Conservation (phyloP, 306 rosid genomes). For the Rosa rugosa region DNA sequence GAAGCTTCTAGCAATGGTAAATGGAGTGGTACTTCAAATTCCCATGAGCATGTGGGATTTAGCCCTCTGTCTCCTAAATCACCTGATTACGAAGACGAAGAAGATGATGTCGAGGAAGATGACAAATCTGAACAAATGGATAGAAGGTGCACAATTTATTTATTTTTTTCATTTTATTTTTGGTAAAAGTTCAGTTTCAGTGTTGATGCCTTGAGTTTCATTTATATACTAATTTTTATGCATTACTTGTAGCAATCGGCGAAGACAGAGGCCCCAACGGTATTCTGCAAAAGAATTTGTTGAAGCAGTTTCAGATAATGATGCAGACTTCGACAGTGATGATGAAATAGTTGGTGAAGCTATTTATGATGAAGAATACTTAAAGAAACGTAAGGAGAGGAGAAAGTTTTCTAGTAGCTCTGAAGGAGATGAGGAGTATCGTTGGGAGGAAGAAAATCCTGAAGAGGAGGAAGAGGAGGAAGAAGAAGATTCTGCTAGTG, state of each 20-base stretch:
- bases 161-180: background rate
- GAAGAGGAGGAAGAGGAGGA: constrained; percentile 91
- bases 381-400: constrained; percentile 80
- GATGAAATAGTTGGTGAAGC: constrained; percentile 99
- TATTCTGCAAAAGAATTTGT: constrained; percentile 84
- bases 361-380: constrained; percentile 90
- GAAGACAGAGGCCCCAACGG: constrained; percentile 82
- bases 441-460: constrained; percentile 81
- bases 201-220: background rate
- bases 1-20: constrained; percentile 77
- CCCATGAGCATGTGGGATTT: constrained; percentile 52
- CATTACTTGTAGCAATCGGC: constrained; percentile 59
- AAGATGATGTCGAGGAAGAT: constrained; percentile 66
- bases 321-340: constrained; percentile 80
- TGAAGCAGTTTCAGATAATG: constrained; percentile 76
- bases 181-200: background rate
- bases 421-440: constrained; percentile 96
- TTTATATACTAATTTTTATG: constrained; percentile 23
- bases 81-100: constrained; percentile 59
- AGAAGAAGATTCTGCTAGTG: constrained; percentile 70
- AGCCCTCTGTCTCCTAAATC: constrained; percentile 72
- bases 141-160: constrained; percentile 51
- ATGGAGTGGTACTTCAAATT: constrained; percentile 60
- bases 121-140: constrained; percentile 55
- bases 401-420: constrained; percentile 86